Conservation (phyloP, 495 filamentous ascomycete species). For the Glonium stellatum region DNA sequence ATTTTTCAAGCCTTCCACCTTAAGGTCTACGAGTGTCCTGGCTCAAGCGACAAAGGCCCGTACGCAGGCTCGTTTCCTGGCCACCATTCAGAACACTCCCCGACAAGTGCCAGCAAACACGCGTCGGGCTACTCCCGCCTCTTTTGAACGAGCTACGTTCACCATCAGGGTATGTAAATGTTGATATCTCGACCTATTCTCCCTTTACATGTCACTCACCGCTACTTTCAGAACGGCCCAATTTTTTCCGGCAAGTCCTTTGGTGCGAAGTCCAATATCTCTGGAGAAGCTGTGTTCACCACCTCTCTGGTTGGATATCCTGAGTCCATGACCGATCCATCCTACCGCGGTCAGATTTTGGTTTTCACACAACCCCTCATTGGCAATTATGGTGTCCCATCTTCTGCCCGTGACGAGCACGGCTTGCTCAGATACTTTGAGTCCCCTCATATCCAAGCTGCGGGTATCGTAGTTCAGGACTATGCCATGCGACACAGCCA, state of each 20-base stretch:
- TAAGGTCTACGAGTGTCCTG: conserved; percentile 46
- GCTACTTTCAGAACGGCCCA: conserved; percentile 58
- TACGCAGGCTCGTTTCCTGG: conserved; percentile 55
- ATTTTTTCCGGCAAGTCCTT: conserved; percentile 92
- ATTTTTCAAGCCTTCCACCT: conserved; percentile 52
- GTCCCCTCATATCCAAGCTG: conserved; percentile 92
- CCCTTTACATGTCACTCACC: conserved; percentile 16
- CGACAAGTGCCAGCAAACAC: conserved; percentile 45
- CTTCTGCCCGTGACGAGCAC: conserved; percentile 63
- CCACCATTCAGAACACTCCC: conserved; percentile 61
- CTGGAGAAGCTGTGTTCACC: conserved; percentile 91
- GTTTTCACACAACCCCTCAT: conserved; percentile 99
- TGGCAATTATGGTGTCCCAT: conserved; percentile 95
- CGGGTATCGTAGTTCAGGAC: conserved; percentile 91
- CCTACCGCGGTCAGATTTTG: conserved; percentile 96
- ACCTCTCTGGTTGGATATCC: conserved; percentile 92
- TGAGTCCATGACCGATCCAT: conserved; percentile 96
- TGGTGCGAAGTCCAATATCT: conserved; percentile 84
- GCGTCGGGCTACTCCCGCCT: conserved; percentile 49
- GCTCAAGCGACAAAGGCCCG: conserved; percentile 47
- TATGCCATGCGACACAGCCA: conserved; percentile 90
- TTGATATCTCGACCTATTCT: background rate
- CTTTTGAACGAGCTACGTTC: conserved; percentile 77
- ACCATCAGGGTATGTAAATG: conserved; percentile 68
- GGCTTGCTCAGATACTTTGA: conserved; percentile 89